Percentiles rank a stretch among this genome's conserved stretches.
Conservation (phyloP, 352 stramenopile genomes). For the Pythium sp. region DNA sequence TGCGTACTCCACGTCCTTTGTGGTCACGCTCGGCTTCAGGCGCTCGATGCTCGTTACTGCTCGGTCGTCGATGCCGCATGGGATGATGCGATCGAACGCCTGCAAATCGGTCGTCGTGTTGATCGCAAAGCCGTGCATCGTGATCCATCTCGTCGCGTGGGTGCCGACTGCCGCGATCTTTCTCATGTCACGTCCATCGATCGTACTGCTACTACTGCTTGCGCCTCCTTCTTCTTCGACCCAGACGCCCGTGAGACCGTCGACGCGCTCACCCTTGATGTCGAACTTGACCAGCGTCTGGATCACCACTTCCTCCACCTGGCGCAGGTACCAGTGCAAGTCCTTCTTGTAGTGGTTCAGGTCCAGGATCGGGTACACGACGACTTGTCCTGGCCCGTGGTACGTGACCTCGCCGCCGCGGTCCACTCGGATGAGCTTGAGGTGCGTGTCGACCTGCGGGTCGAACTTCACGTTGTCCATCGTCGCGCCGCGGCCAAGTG, state of each 20-base stretch:
- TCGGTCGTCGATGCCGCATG: conserved; percentile 94
- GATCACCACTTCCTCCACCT: conserved; percentile 96
- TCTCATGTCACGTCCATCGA: conserved; percentile 51
- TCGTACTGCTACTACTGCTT: conserved; percentile 20
- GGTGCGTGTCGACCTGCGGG: conserved; percentile 38
- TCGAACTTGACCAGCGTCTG: conserved; percentile 84
- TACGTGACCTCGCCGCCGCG: conserved; percentile 99
- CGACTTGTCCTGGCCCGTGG: conserved; percentile 97
- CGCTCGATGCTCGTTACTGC: conserved; percentile 81
- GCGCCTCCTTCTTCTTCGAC: conserved; percentile 72
- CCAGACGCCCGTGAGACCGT: conserved; percentile 96
- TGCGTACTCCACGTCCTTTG: conserved; percentile 63
- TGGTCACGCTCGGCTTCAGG: conserved; percentile 42
- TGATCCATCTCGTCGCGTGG: conserved; percentile 95
- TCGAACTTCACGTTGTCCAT: conserved; percentile 67
- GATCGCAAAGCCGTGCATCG: conserved; percentile 97
- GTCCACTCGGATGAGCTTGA: conserved; percentile 96
- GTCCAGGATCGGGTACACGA: conserved; percentile 97
- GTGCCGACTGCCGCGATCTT: conserved; percentile 98
- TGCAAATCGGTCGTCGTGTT: conserved; percentile 94
- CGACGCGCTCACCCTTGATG: conserved; percentile 87
- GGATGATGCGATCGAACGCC: conserved; percentile 95
- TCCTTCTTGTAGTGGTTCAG: conserved; percentile 93
- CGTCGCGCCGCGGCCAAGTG: conserved; percentile 90
- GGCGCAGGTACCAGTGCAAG: conserved; percentile 96